These are phyloP conservation scores for Dipodascopsis tothii DNA, from an alignment of 805 yeast species.

Conservation along the genomic window DNA sequence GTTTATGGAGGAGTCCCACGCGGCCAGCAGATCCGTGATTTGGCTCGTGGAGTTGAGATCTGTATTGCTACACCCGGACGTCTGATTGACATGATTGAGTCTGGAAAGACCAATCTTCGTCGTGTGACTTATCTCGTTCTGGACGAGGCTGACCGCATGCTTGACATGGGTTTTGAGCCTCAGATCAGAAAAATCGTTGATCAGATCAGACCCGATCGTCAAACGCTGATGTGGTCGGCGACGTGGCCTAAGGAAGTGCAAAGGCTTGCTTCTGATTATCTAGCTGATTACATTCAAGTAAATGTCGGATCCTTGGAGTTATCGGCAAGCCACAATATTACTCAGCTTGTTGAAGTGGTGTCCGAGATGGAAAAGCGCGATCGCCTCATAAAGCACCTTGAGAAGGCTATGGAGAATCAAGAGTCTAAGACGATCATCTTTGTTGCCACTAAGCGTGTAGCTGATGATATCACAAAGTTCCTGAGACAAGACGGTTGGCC, in stretches of 20 bases:
- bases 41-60: constrained; percentile 91
- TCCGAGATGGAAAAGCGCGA: constrained; percentile 93
- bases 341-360: constrained; percentile 81
- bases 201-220: constrained; percentile 98
- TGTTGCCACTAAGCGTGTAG: constrained; percentile 94
- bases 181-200: constrained; percentile 92
- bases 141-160: constrained; percentile 99
- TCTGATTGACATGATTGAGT: constrained; percentile 93
- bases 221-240: constrained; percentile 99
- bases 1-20: constrained; percentile 99
- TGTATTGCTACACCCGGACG: constrained; percentile 98
- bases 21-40: constrained; percentile 95
- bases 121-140: constrained; percentile 95
- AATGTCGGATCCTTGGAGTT: constrained; percentile 88
- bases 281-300: constrained; percentile 90
- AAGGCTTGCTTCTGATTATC: constrained; percentile 82
- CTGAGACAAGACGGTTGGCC: constrained; percentile 98
- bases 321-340: constrained; percentile 93
- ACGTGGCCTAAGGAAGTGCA: constrained; percentile 99
- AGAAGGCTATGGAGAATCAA: constrained; percentile 57
- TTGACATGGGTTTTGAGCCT: constrained; percentile 99
- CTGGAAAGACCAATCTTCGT: constrained; percentile 86
- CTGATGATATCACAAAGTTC: constrained; percentile 88
- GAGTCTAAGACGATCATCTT: constrained; percentile 77
- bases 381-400: constrained; percentile 67